Conservation (phyloP, 768 basidiomycete genomes). For the Trametes meyenii region DNA sequence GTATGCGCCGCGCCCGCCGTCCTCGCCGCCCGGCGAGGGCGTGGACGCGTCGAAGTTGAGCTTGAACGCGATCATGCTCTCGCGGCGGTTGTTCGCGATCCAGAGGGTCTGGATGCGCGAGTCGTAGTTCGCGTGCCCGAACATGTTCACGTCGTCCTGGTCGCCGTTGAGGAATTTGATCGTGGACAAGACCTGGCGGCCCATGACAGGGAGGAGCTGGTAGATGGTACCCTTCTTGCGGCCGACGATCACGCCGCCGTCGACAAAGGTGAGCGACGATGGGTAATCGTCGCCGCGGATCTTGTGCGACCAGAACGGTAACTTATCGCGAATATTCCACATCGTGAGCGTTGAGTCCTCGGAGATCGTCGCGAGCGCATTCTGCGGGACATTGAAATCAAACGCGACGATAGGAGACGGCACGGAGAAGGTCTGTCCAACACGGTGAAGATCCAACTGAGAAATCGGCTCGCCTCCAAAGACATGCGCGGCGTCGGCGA, state of each 20-base stretch:
- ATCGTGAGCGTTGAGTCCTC: constrained; percentile 80
- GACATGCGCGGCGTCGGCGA: constrained; percentile 60
- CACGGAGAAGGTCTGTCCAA: constrained; percentile 68
- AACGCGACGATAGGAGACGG: constrained; percentile 79
- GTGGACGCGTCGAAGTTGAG: constrained; percentile 65
- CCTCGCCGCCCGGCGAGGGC: constrained; percentile 57
- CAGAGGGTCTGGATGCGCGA: constrained; percentile 83
- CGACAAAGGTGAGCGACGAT: constrained; percentile 83
- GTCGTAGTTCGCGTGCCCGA: constrained; percentile 86
- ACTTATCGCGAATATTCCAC: constrained; percentile 80
- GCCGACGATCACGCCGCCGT: constrained; percentile 83
- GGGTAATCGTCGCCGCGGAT: constrained; percentile 80
- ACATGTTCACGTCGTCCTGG: constrained; percentile 82
- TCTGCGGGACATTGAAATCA: constrained; percentile 80
- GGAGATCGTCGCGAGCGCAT: constrained; percentile 79
- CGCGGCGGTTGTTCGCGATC: constrained; percentile 84
- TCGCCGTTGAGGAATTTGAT: constrained; percentile 74
- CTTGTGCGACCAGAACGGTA: constrained; percentile 75
- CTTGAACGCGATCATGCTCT: constrained; percentile 82
- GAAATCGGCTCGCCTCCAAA: constrained; percentile 67
- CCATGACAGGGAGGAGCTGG: constrained; percentile 78
- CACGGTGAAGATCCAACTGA: constrained; percentile 68
- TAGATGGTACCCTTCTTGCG: constrained; percentile 84
- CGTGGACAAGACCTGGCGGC: constrained; percentile 73
- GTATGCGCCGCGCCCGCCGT: constrained; percentile 51